Base-by-base conservation (phyloP, 192 early-diverging fungal species). In the Backusella luteola region DNA sequence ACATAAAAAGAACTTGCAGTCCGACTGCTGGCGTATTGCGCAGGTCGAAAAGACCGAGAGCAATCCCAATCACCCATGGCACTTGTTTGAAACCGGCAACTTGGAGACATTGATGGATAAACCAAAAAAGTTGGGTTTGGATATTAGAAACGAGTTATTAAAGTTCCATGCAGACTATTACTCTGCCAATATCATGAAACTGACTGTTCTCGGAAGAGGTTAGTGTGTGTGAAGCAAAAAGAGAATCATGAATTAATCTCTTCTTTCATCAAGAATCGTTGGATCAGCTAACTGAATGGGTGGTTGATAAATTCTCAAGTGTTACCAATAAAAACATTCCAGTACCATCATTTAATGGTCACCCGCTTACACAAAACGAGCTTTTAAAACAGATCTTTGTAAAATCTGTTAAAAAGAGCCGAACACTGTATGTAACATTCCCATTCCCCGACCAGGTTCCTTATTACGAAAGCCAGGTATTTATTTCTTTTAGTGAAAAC, bases 101-200 rank as follows among this genome's bases (percentile, higher is more conserved):
- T 79, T 94, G 70, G 84, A 90, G 19, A 96, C 97, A 1, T 86
- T 98, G 8, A 82, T 84, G 53, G 86, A 90, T 26, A 80, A 79
- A 9, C 93, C 94, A 6, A 56, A 79, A 32, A 17, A 72, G 56
- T 82, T 88, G 39, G 93, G 93, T 26, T 79, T 96, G 34, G 88
- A 98, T 79, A 85, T 96, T 46, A 88, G 97, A 17, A 85, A 91
- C 17, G 86, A 91, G 39, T 81, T 97, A 59, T 80, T 98, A 34
- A 87, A 92, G 21, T 97, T 97, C 76, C 92, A 98, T 80, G 84
- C 83, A 34, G 88, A 86, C 66, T 96, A 94, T 82, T 98, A 98
- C 80, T 95, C 94, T 21, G 89, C 95, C 6, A 96, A 95, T 78
- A 94, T 96, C 41, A 97, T 97, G 96, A 93, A 92, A 80, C 84